Base-by-base conservation (phyloP, 306 rosid species). In the Cicer pinnatifidum region DNA sequence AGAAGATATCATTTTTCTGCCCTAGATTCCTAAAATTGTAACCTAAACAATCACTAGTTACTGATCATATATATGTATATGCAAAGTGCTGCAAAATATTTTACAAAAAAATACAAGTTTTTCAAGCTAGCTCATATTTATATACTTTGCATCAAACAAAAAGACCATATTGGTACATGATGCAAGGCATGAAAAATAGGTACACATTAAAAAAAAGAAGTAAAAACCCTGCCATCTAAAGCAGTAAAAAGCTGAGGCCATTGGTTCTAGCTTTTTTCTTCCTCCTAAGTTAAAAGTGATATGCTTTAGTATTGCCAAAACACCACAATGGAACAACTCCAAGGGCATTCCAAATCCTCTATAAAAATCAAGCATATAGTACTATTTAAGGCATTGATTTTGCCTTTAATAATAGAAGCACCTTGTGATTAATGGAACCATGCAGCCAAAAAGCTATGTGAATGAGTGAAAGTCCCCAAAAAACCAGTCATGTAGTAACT, bases 281-380 rank as follows among this genome's bases (percentile, higher is more conserved):
- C 75, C 48, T 39, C 54, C 75, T 0, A 41, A 45, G 81, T 10
- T 28, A 69, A 64, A 23, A 13, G 52, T 53, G 77, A 59, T 64
- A 40, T 35, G 79, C 63, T 69, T 74, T 56, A 47, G 35, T 15
- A 63, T 54, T 43, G 67, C 81, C 81, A 79, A 63, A 71, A 38
- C 74, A 70, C 70, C 46, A 71, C 72, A 41, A 37, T 67, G 67
- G 56, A 82, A 72, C 43, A 41, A 17, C 20, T 9, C 57, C 48
- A 5, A 62, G 47, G 46, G 45, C 6, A 40, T 16, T 45, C 75
- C 70, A 53, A 71, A 67, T 54, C 69, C 84, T 83, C 84, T 83
- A 73, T 72, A 77, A 40, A 66, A 65, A 82, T 44, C 69, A 69
- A 60, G 20, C 37, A 51, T 0, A 50, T 35, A 47, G 44, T 23